These are phyloP conservation scores for Lepiota brunneoincarnata DNA, from an alignment of 768 basidiomycete species.

Conservation along the genomic window DNA sequence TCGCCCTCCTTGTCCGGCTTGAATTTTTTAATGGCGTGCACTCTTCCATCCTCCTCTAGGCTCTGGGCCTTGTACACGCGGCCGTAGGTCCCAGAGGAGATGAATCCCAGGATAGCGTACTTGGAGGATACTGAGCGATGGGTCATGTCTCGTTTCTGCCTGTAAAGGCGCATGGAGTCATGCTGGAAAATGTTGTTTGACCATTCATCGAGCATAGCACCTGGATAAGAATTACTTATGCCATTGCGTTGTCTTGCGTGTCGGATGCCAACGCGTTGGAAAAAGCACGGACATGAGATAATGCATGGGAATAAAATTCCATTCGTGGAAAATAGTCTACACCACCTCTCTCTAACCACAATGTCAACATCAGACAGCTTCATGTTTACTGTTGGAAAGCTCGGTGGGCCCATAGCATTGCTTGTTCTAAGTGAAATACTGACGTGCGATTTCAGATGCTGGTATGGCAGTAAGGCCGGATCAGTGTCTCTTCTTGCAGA, in stretches of 20 bases:
- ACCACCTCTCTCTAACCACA: not conserved
- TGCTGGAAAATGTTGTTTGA: constrained; percentile 43
- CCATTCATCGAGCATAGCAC: constrained; percentile 32
- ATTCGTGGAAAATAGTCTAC: not conserved
- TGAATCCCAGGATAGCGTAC: constrained; percentile 93
- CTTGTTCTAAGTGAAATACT: constrained; percentile 6
- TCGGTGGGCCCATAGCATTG: constrained; percentile 56
- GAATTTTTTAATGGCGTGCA: constrained; percentile 99
- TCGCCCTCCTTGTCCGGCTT: constrained; percentile 99
- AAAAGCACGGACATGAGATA: not conserved
- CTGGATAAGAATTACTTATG: not conserved
- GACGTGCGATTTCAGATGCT: constrained; percentile 55
- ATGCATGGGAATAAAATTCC: constrained; percentile 2
- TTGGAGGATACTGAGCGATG: constrained; percentile 72
- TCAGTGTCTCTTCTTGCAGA: not conserved
- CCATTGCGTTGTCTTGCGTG: not conserved
- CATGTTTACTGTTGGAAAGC: constrained; percentile 93
- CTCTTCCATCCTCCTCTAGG: constrained; percentile 59
- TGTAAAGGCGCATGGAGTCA: constrained; percentile 87
- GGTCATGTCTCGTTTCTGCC: constrained; percentile 69
- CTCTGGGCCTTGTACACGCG: constrained; percentile 97
- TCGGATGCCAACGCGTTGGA: not conserved
- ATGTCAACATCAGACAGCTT: constrained; percentile 59
- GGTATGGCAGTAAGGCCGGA: constrained; percentile 83
- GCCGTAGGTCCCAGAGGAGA: constrained; percentile 97